Base-by-base conservation (phyloP, 371 early-diverging fungal species). In the Circinella minor region DNA sequence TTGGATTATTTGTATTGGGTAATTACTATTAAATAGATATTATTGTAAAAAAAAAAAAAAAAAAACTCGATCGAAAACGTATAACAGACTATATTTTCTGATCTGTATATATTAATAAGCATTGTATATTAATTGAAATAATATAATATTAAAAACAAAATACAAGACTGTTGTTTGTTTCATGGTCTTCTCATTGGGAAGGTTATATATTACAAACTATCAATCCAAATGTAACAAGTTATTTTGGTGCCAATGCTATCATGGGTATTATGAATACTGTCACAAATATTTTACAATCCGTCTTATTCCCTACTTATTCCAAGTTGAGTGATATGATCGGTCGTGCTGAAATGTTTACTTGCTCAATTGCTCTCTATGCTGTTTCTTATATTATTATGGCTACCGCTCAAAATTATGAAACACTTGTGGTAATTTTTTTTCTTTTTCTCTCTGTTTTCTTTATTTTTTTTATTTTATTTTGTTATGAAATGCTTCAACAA, bases 251-350 rank as follows among this genome's bases (percentile, higher is more conserved):
- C 63, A 73, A 66, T 43, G 63, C 46, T 55, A 43, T 65, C 18
- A 49, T 62, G 5, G 61, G 66, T 63, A 64, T 69, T 38, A 61
- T 69, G 15, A n/a, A 18, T 7, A 73, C 66, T 9, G 62, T 71
- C 20, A 55, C 47, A 57, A 61, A 37, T 47, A 75, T 77, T 46
- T 47, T 77, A 4, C 61, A 71, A 36, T 69, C 74, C 14, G 74
- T 70, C 0, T 55, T 74, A 10, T 66, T 77, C 2, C 77, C 77
- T 11, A 64, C 74, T 39, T 77, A 77, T 55, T 71, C 77, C 36
- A 77, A 74, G 48, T 18, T 77, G 36, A 71, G 71, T 15, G 77
- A 77, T 61, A 55, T 66, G 49, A 70, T 69, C n/a, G 77, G 77
- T 14, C 71, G 77, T 55, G 64, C 77, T 37, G 65, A 59, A 8